A percentile compares a stretch with the other conserved stretches of the same genome.
Conservation (phyloP, 352 stramenopile genomes). For the Pythium oligandrum region DNA sequence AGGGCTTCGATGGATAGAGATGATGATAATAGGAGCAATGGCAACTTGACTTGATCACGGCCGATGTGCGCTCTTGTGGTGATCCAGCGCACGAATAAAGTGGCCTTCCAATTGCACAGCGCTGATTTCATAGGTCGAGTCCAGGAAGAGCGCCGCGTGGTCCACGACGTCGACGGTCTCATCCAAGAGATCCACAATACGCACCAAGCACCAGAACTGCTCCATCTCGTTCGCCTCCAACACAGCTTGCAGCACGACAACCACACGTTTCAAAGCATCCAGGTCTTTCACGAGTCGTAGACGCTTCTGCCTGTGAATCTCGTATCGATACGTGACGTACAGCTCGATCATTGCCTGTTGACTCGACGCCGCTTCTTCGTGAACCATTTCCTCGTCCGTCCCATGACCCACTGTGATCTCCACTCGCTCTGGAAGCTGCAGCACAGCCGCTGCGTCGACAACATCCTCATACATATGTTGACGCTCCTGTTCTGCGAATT, state of each 20-base stretch:
- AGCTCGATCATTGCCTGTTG: slow-evolving; percentile 7
- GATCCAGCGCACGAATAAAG: slow-evolving; percentile 64
- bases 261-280: not conserved
- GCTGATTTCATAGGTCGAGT: slow-evolving; percentile 32
- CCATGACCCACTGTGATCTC: not conserved
- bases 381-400: too few species aligned
- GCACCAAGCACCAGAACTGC: slow-evolving; percentile 72
- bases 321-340: slow-evolving; percentile 13
- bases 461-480: slow-evolving; percentile 65
- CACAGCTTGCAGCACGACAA: slow-evolving; percentile 8
- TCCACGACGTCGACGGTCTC: slow-evolving; percentile 40
- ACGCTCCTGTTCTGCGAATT: slow-evolving; percentile 45
- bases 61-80: slow-evolving; percentile 15
- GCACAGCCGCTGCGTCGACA: slow-evolving; percentile 36
- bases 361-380: not conserved
- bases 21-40: not conserved
- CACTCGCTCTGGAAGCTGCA: slow-evolving; percentile 21
- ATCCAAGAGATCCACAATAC: slow-evolving; percentile 12
- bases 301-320: slow-evolving; percentile 3
- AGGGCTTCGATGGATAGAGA: slow-evolving; percentile 19
- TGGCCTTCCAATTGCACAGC: slow-evolving; percentile 50
- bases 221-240: slow-evolving; percentile 24
- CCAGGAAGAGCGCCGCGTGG: slow-evolving; percentile 40
- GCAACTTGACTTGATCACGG: slow-evolving; percentile 1
- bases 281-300: not conserved